Percentiles rank a stretch among this genome's conserved stretches.
Evolutionary conservation across 2,329 filamentous ascomycete species (phyloP).

Genomic region (Penicillium palitans): DNA sequence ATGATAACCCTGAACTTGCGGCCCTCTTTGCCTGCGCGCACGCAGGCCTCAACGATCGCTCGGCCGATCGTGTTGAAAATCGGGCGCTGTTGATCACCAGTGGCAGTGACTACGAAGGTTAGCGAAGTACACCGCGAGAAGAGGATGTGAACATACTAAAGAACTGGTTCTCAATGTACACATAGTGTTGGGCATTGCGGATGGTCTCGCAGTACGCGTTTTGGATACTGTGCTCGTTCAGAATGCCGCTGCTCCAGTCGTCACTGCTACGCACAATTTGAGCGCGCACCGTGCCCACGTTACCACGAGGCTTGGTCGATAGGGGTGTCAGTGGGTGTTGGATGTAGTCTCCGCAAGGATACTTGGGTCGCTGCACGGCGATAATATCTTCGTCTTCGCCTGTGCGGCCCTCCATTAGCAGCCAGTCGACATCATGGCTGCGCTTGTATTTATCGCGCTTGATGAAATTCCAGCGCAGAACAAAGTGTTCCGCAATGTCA

Average conservation of each 20-base stretch:
- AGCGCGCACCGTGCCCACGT: conserved; percentile 73
- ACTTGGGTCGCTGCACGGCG: conserved; percentile 82
- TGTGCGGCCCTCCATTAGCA: conserved; percentile 73
- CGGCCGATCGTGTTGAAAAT: conserved; percentile 84
- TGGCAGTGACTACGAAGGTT: conserved; percentile 66
- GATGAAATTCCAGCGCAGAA: conserved; percentile 92
- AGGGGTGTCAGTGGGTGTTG: conserved; percentile 74
- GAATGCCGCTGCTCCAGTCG: conserved; percentile 91
- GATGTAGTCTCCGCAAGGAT: conserved; percentile 84
- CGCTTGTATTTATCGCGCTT: conserved; percentile 98
- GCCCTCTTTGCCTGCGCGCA: conserved; percentile 75
- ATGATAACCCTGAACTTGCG: conserved; percentile 91
- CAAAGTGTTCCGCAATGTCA: conserved; percentile 94
- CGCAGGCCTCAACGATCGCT: conserved; percentile 87
- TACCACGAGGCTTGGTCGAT: conserved; percentile 61
- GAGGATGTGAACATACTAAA: conserved; percentile 63
- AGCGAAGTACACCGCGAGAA: conserved; percentile 16
- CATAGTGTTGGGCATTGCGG: conserved; percentile 80
- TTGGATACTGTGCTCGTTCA: conserved; percentile 79
- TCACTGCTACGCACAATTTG: conserved; percentile 87
- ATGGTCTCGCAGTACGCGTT: conserved; percentile 87
- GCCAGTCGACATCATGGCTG: conserved; percentile 78
- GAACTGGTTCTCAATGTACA: conserved; percentile 99
- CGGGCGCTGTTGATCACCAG: conserved; percentile 80
- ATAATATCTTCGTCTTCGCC: conserved; percentile 81